Evolutionary conservation across 345 rosid species (phyloP).

Genomic region (Arabidopsis arenosa): DNA sequence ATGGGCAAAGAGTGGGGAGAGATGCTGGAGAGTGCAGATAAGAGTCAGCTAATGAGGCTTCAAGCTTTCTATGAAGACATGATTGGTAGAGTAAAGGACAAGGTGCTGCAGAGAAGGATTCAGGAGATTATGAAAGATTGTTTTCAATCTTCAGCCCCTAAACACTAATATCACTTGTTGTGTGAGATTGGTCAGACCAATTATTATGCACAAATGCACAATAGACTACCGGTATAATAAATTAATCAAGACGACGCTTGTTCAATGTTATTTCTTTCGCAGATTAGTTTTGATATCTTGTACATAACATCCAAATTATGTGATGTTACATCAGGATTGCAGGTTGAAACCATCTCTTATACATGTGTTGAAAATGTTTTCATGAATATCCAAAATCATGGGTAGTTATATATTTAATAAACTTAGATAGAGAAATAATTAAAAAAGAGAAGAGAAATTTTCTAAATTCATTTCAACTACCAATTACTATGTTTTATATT

Average conservation of each 20-base stretch:
- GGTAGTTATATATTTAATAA: background rate
- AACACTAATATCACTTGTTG: conserved; percentile 9
- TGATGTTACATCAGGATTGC: background rate
- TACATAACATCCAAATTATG: background rate
- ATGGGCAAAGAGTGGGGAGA: conserved; percentile 78
- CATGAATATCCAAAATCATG: background rate
- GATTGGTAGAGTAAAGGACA: conserved; percentile 82
- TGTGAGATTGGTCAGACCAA: too few species aligned
- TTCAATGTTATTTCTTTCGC: too few species aligned
- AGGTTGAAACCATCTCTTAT: background rate
- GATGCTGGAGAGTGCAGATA: conserved; percentile 79
- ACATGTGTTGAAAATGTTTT: background rate
- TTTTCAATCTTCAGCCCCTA: conserved; percentile 53
- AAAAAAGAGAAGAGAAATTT: background rate
- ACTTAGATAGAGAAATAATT: background rate
- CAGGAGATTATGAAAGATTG: conserved; percentile 79
- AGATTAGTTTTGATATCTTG: background rate
- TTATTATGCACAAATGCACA: too few species aligned
- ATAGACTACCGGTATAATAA: too few species aligned
- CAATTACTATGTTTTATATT: background rate
- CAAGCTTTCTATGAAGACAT: conserved; percentile 75
- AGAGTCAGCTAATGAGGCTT: conserved; percentile 66
- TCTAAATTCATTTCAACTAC: background rate
- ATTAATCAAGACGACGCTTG: too few species aligned
- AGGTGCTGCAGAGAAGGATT: conserved; percentile 78